phyloP scores from a whole-genome alignment of 257 asterid species.

The Echites panduratus region DNA sequence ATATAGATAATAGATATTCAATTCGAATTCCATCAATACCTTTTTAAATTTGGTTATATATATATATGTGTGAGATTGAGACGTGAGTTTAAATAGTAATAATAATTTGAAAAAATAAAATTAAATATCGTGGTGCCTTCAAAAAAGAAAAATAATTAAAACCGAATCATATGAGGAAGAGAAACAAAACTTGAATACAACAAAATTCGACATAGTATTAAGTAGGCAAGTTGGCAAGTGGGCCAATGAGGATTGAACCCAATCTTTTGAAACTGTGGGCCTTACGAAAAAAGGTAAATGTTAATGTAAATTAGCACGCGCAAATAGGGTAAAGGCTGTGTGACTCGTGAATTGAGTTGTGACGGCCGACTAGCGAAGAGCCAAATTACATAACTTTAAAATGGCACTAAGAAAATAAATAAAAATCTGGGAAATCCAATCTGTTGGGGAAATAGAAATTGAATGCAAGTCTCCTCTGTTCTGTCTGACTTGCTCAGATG shows the following conservation, averaged over 20 bases:
- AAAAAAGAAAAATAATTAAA: no score
- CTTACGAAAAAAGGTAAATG: slow-evolving; percentile 16
- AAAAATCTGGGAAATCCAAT: neutral
- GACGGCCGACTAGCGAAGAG: slow-evolving; percentile 15
- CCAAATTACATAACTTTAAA: neutral
- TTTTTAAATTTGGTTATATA: no score
- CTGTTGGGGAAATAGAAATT: slow-evolving; percentile 1
- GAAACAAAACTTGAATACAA: no score
- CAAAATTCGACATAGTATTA: no score
- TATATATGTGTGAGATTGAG: no score
- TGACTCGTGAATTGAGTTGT: neutral
- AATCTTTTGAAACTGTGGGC: slow-evolving; percentile 37
- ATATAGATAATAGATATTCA: no score
- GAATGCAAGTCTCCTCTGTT: neutral
- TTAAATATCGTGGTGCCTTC: no score
- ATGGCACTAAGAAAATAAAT: neutral
- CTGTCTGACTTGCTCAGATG: neutral
- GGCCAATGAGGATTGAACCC: slow-evolving; percentile 27
- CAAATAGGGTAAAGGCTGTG: neutral
- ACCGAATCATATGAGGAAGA: no score
- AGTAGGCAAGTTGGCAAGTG: slow-evolving; percentile 22
- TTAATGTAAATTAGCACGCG: slow-evolving; percentile 25
- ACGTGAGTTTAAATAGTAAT: no score
- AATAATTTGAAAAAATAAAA: no score
- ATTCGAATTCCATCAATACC: no score